These are phyloP conservation scores for Scheffersomyces stipitis DNA, from an alignment of 805 yeast species.

Conservation along the genomic window DNA sequence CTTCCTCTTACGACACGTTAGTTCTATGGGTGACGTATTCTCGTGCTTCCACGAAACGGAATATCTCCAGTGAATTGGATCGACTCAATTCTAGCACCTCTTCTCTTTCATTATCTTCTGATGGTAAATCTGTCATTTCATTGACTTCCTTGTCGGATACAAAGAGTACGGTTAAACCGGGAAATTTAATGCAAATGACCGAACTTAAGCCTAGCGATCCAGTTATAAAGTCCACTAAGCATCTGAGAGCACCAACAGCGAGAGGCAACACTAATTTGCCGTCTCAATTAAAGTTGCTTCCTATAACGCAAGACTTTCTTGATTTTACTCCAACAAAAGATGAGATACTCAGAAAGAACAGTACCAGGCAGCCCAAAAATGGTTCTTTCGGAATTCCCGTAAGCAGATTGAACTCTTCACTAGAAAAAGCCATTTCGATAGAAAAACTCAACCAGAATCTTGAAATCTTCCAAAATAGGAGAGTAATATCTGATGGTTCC, in stretches of 20 bases:
- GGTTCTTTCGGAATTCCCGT: slow-evolving; percentile 30
- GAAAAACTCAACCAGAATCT: background rate
- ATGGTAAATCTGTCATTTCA: background rate
- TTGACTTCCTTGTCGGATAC: slow-evolving; percentile 3
- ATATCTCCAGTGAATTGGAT: slow-evolving; percentile 24
- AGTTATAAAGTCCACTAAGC: background rate
- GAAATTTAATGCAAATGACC: background rate
- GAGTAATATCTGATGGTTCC: background rate
- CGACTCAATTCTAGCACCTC: slow-evolving; percentile 20
- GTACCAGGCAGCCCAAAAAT: slow-evolving; percentile 32
- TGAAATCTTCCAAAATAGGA: background rate
- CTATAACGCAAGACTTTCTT: slow-evolving; percentile 33
- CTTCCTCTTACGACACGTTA: slow-evolving; percentile 54
- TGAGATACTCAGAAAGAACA: slow-evolving; percentile 32
- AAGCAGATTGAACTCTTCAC: slow-evolving; percentile 3
- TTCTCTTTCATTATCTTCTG: slow-evolving; percentile 9
- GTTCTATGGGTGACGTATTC: slow-evolving; percentile 88
- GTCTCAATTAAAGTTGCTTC: slow-evolving; percentile 53
- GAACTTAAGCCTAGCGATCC: background rate
- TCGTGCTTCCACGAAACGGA: slow-evolving; percentile 35
- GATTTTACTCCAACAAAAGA: slow-evolving; percentile 28
- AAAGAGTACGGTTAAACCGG: background rate
- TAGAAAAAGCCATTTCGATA: background rate
- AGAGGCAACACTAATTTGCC: slow-evolving; percentile 36
- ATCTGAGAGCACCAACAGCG: background rate